Conservation (phyloP, 495 filamentous ascomycete genomes). For the Neurospora sp. region DNA sequence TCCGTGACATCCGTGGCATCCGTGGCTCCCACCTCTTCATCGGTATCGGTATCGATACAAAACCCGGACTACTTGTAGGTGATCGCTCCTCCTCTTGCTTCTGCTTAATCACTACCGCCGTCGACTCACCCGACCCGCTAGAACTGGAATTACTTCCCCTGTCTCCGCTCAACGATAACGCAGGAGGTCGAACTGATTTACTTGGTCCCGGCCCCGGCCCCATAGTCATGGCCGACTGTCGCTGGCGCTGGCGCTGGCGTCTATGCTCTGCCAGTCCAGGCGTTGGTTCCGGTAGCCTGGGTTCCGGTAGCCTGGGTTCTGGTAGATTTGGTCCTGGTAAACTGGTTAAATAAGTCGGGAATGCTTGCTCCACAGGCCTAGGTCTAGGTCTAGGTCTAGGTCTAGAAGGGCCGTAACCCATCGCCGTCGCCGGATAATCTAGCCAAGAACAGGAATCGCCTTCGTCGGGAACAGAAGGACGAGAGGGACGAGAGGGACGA, state of each 20-base stretch:
- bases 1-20: not conserved
- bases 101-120: not conserved
- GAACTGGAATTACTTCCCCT: not conserved
- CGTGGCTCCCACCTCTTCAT: not conserved
- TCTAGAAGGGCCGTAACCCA: not conserved
- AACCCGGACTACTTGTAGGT: not conserved
- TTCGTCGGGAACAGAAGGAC: no score
- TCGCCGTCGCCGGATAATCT: no score
- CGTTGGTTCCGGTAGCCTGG: not conserved
- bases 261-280: no score
- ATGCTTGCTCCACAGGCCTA: not conserved
- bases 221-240: not conserved
- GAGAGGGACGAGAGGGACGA: not conserved
- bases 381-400: not conserved
- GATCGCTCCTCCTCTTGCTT: not conserved
- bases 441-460: no score
- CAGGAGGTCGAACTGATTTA: not conserved
- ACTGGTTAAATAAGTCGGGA: not conserved
- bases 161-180: not conserved
- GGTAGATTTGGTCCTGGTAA: not conserved
- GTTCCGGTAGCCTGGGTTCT: not conserved
- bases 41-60: not conserved
- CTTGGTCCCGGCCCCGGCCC: no score
- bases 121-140: no score
- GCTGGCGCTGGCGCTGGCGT: not conserved